A percentile compares a stretch with the other conserved stretches of the same genome.
Evolutionary conservation across 148 eudicot genomes (phyloP).

Genomic region (Chenopodium album): DNA sequence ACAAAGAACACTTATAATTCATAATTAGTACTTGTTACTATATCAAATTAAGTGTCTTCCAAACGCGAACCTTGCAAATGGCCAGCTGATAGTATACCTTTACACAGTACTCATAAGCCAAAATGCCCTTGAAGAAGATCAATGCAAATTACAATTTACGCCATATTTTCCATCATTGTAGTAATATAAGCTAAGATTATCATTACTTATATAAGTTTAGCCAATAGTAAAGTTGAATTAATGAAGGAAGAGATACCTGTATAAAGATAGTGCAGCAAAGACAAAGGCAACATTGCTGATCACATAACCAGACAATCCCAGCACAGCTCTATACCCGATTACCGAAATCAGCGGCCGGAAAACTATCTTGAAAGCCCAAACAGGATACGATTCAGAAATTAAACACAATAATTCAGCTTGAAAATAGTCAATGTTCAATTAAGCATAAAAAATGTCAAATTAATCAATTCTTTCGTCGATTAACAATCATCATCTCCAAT

Average conservation of each 20-base stretch:
- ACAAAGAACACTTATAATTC: background rate
- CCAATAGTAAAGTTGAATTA: background rate
- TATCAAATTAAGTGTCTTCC: no score
- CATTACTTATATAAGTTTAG: no score
- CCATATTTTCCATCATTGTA: no score
- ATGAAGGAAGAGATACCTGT: conserved; percentile 44
- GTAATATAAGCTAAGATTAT: no score
- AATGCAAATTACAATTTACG: no score
- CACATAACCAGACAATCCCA: conserved; percentile 84
- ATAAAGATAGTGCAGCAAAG: conserved; percentile 71
- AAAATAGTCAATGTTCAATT: background rate
- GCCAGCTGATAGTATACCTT: no score
- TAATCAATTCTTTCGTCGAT: background rate
- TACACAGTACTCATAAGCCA: background rate
- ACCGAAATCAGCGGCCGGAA: conserved; percentile 70
- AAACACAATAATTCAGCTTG: background rate
- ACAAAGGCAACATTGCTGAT: conserved; percentile 68
- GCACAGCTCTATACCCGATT: conserved; percentile 86
- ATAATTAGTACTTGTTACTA: background rate
- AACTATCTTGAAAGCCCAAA: conserved; percentile 39
- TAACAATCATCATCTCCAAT: background rate
- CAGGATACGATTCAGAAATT: background rate
- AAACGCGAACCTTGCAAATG: no score
- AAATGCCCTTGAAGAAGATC: background rate
- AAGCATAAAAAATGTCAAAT: background rate